Base-by-base conservation (phyloP, 73 alveolate species). In the Urostyla sp. region DNA sequence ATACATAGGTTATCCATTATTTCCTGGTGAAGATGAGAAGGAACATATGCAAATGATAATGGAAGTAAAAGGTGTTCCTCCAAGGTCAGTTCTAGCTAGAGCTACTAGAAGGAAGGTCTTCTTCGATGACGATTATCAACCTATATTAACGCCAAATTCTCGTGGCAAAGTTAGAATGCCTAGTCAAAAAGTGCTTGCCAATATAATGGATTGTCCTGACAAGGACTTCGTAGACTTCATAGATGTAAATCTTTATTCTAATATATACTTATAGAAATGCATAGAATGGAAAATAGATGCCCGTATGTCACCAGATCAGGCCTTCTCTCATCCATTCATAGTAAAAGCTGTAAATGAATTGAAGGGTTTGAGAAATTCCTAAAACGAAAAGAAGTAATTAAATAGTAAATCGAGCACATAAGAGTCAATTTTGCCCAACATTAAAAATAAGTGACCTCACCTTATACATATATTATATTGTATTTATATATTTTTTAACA, bases 1-100 rank as follows among this genome's bases (percentile, higher is more conserved):
- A 52, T 53, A 72, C 35, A 75, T 90, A 0, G 98, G 98, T 36
- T 83, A 84, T 49, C 95, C 95, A 6, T 21, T 88, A 24, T 88
- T 88, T 52, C 92, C 95, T n/a, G 91, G 92, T 30, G 92, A 88
- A 75, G 85, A 81, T 61, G 95, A 88, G 53, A 40, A 54, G 30
- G 95, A 88, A 36, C 92, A 79, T 16, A 58, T 88, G 74, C 78
- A 82, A 16, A 45, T 59, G 73, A 84, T 88, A 24, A 84, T 84
- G 89, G 92, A 88, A 37, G 84, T 83, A 8, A 36, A 60, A 20
- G 95, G 91, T 2, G 72, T 60, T 1, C 95, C 92, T 58, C 92
- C 91, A 1, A 56, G 80, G 21, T 45, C 56, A 16, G 59, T 79
- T 1, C 16, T 87, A 5, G 80, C 74, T n/a, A 61, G 53, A 48